Evolutionary conservation across 768 basidiomycete species (phyloP), one percentile per base, ranked within the genome.

Genomic region (Lepiota venenata): DNA sequence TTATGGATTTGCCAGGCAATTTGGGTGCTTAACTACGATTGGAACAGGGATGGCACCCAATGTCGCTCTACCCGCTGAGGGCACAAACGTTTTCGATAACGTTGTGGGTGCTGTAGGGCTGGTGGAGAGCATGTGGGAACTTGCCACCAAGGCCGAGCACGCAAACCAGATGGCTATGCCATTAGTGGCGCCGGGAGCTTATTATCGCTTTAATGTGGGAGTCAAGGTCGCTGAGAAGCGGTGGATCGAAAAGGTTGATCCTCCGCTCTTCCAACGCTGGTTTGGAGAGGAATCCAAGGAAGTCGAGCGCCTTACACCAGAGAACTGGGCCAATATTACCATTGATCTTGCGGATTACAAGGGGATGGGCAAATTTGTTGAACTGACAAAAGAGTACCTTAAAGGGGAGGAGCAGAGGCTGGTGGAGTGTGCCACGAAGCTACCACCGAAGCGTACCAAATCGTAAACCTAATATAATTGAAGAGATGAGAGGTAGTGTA

Each of bases 11-110:
- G 64, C 62, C 11, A 61, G 63, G 22, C 54, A 56, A 6, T 40
- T 62, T 21, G 58, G 57, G 3, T 64, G 65, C 45, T 39, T 66
- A 21, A 54, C 65, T 21, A 64, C 64, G 14, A 56, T 66, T 12
- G 65, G 65, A n/a, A 65, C 65, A 1, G 65, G 65, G 36, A 62
- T 65, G 58, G 27, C 53, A 7, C 62, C 64, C 27, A 62, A 61
- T 27, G 53, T 62, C 36, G 53, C 49, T 39, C 45, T 64, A 21
- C 56, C 62, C 11, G 48, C 53, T 8, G 49, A 58, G 20, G 55
- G 58, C 22, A 52, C 47, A 14, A 52, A 58, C 22, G 36, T 56
- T 32, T 29, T 58, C 35, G 51, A 50, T 39, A 57, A 57, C 18
- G 18, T 59, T 11, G 50, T 40, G 21, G 51, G 54, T 12, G 44